Evolutionary conservation across 805 yeast genomes (phyloP).

Genomic region (Teunomyces cretensis): DNA sequence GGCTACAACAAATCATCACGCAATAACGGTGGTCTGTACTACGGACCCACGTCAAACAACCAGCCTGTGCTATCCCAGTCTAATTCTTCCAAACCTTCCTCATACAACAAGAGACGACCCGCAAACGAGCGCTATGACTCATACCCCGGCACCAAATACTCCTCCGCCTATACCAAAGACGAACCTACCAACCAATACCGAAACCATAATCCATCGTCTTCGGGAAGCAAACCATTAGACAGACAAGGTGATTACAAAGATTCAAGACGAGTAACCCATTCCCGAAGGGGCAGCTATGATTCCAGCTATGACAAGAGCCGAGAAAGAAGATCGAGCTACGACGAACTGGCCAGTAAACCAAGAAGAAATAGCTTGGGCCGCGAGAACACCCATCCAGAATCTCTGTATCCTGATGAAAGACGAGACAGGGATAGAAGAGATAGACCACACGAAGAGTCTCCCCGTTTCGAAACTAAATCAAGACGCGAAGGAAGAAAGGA

Average conservation of each 20-base stretch:
- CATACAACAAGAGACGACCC: conserved; percentile 15
- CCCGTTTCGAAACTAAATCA: not conserved
- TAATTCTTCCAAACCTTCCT: not conserved
- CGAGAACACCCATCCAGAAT: too few species aligned
- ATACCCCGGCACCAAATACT: conserved; percentile 15
- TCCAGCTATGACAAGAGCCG: not conserved
- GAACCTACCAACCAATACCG: not conserved
- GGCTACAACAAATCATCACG: not conserved
- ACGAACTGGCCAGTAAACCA: not conserved
- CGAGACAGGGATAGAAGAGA: not conserved
- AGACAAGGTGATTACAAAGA: not conserved
- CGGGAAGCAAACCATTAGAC: not conserved
- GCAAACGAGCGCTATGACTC: conserved; percentile 20
- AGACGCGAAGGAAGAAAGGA: not conserved
- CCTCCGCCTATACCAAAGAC: conserved; percentile 2
- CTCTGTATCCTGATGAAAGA: not conserved
- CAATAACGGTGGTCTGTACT: conserved; percentile 1
- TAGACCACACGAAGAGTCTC: not conserved
- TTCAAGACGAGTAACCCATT: not conserved
- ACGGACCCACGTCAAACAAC: not conserved
- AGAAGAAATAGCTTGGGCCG: not conserved
- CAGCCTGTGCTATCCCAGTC: not conserved
- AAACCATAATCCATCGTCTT: not conserved
- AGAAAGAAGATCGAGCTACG: not conserved
- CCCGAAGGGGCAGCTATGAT: conserved; percentile 2